Conservation (phyloP, 768 basidiomycete genomes). For the Phlegmacium glaucopus region DNA sequence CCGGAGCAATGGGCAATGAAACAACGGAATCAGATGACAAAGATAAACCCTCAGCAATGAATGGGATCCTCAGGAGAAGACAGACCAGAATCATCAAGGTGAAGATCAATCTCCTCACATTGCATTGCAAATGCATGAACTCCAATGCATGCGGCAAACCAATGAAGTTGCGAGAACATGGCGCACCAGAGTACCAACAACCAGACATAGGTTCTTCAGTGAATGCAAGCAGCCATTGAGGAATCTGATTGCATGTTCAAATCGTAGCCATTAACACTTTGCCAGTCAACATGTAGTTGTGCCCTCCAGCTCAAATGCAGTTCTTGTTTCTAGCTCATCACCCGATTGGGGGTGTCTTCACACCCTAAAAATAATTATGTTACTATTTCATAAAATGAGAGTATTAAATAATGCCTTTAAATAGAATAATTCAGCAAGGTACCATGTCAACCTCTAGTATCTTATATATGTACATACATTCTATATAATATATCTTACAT, state of each 20-base stretch:
- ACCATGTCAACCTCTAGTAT: too few relatives aligned
- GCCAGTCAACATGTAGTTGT: too few relatives aligned
- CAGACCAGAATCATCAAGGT: constrained; percentile 1
- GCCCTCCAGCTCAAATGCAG: too few relatives aligned
- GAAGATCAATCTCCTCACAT: constrained; percentile 23
- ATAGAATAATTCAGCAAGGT: too few relatives aligned
- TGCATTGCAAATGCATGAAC: constrained; percentile 27
- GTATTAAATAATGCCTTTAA: too few relatives aligned
- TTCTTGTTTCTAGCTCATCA: too few relatives aligned
- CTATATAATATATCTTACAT: too few relatives aligned
- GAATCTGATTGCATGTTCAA: constrained; percentile 37
- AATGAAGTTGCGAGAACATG: constrained; percentile 29
- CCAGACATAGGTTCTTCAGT: constrained; percentile 24
- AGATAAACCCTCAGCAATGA: constrained; percentile 15
- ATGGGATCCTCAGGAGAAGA: constrained; percentile 14
- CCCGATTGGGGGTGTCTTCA: too few relatives aligned
- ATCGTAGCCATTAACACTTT: too few relatives aligned
- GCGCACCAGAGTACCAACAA: constrained; percentile 15
- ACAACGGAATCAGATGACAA: constrained; percentile 6
- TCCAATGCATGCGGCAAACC: constrained; percentile 28
- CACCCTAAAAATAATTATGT: too few relatives aligned
- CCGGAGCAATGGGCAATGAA: constrained; percentile 10
- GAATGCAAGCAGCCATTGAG: constrained; percentile 38
- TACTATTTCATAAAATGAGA: too few relatives aligned
- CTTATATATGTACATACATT: too few relatives aligned